These are phyloP conservation scores for Sporothrix pseudoabietina DNA, from an alignment of 2,329 filamentous ascomycete species.

Conservation along the genomic window DNA sequence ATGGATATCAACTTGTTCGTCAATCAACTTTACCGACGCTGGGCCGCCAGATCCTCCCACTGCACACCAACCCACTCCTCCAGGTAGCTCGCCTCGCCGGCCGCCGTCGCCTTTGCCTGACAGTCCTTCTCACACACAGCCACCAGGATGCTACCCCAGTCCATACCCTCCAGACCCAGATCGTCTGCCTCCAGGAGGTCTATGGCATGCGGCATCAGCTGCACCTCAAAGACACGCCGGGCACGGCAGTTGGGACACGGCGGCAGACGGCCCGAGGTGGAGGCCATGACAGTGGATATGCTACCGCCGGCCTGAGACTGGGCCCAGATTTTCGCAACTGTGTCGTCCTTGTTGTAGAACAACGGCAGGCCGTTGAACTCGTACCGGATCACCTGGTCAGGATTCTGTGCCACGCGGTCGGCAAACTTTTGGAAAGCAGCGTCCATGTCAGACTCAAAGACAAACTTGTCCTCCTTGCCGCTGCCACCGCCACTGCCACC, in stretches of 20 bases:
- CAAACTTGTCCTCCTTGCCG: slow-evolving; percentile 65
- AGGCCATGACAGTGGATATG: slow-evolving; percentile 39
- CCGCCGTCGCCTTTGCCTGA: slow-evolving; percentile 57
- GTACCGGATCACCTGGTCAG: slow-evolving; percentile 79
- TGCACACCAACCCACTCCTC: slow-evolving; percentile 99
- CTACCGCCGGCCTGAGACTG: slow-evolving; percentile 36
- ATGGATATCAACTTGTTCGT: neutral
- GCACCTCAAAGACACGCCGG: slow-evolving; percentile 81
- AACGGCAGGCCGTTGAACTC: slow-evolving; percentile 74
- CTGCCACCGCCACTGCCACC: slow-evolving; percentile 39
- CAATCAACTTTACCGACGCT: slow-evolving; percentile 39
- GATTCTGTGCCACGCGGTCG: slow-evolving; percentile 75
- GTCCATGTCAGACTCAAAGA: slow-evolving; percentile 75
- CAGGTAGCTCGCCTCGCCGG: slow-evolving; percentile 72
- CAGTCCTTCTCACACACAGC: slow-evolving; percentile 84
- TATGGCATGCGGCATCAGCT: slow-evolving; percentile 89
- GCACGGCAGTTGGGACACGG: slow-evolving; percentile 75
- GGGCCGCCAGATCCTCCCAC: slow-evolving; percentile 75
- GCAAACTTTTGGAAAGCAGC: slow-evolving; percentile 79
- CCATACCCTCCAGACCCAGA: slow-evolving; percentile 80
- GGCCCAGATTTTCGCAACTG: slow-evolving; percentile 62
- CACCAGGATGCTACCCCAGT: slow-evolving; percentile 92
- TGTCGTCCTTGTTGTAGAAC: slow-evolving; percentile 78
- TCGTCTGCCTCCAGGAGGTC: slow-evolving; percentile 81
- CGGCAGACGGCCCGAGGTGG: slow-evolving; percentile 58